These are phyloP conservation scores for Volvariella surrecta DNA, from an alignment of 1,284 basidiomycete species.

Conservation along the genomic window DNA sequence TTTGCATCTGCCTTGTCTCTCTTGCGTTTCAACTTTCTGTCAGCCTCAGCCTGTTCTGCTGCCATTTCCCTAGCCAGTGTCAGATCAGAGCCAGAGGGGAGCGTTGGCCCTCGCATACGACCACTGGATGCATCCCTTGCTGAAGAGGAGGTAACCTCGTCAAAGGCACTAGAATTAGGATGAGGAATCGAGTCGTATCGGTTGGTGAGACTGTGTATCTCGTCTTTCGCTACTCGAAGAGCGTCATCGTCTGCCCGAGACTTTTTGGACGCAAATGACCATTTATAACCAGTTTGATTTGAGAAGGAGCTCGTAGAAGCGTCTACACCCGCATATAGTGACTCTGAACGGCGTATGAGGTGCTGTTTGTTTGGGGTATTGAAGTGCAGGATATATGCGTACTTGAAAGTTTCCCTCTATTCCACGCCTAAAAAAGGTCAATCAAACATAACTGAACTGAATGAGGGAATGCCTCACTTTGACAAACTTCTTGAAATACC, in stretches of 20 bases:
- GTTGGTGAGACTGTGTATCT: slow-evolving; percentile 53
- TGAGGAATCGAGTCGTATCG: slow-evolving; percentile 10
- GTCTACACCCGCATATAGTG: slow-evolving; percentile 52
- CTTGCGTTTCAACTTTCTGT: slow-evolving; percentile 49
- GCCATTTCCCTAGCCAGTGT: slow-evolving; percentile 52
- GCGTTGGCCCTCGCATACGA: slow-evolving; percentile 52
- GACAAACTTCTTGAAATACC: slow-evolving; percentile 79
- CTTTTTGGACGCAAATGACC: slow-evolving; percentile 40
- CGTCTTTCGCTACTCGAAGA: slow-evolving; percentile 46
- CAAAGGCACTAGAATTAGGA: slow-evolving; percentile 2
- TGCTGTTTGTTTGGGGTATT: slow-evolving; percentile 2
- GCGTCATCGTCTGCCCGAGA: slow-evolving; percentile 47
- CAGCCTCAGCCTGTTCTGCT: slow-evolving; percentile 38
- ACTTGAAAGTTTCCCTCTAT: slow-evolving; percentile 63
- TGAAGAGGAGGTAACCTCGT: slow-evolving; percentile 12
- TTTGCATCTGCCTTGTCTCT: slow-evolving; percentile 57
- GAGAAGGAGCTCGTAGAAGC: slow-evolving; percentile 39
- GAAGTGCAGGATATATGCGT: slow-evolving; percentile 12
- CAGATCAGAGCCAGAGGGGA: slow-evolving; percentile 59
- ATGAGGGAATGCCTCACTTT: slow-evolving; percentile 40
- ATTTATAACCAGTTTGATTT: slow-evolving; percentile 56
- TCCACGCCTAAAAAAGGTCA: slow-evolving; percentile 51
- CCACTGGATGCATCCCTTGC: slow-evolving; percentile 19
- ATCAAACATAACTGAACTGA: slow-evolving; percentile 4
- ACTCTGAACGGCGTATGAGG: slow-evolving; percentile 28